These are phyloP conservation scores for Saccharomycopsis selenospora DNA, from an alignment of 805 yeast species.

Conservation along the genomic window DNA sequence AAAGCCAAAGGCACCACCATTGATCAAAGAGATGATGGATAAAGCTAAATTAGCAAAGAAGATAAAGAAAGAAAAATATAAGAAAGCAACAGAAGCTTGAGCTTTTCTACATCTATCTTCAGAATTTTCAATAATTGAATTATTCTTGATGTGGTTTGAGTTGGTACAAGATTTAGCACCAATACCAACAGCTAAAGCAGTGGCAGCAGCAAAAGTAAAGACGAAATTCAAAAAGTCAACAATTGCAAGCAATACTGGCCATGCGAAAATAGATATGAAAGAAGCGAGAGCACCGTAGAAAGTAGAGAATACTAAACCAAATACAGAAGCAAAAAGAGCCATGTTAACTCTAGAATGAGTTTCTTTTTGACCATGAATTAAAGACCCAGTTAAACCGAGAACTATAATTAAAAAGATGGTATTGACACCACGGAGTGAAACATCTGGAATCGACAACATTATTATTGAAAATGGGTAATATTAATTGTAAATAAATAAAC, in stretches of 20 bases:
- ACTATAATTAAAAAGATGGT: slow-evolving; percentile 69
- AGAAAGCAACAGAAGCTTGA: slow-evolving; percentile 76
- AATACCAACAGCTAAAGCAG: slow-evolving; percentile 88
- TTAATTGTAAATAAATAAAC: too few relatives aligned
- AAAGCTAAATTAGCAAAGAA: slow-evolving; percentile 57
- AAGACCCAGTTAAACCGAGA: slow-evolving; percentile 85
- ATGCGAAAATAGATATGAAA: slow-evolving; percentile 71
- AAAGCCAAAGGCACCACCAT: slow-evolving; percentile 50
- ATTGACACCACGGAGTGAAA: slow-evolving; percentile 65
- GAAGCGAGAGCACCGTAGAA: slow-evolving; percentile 74
- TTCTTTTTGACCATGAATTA: slow-evolving; percentile 59
- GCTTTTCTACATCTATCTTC: slow-evolving; percentile 89
- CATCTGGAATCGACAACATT: slow-evolving; percentile 60
- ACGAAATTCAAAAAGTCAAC: slow-evolving; percentile 84
- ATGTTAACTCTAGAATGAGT: slow-evolving; percentile 76
- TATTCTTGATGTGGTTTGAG: slow-evolving; percentile 51
- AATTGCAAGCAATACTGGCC: slow-evolving; percentile 71
- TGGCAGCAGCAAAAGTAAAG: slow-evolving; percentile 91
- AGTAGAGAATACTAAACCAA: slow-evolving; percentile 73
- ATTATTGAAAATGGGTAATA: too few relatives aligned
- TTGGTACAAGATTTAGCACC: slow-evolving; percentile 82
- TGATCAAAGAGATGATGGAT: slow-evolving; percentile 43
- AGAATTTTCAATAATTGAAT: slow-evolving; percentile 69
- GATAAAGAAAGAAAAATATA: slow-evolving; percentile 74
- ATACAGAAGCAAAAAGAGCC: slow-evolving; percentile 80